Evolutionary conservation across 805 yeast species (phyloP).

Genomic region (Candida maesae): DNA sequence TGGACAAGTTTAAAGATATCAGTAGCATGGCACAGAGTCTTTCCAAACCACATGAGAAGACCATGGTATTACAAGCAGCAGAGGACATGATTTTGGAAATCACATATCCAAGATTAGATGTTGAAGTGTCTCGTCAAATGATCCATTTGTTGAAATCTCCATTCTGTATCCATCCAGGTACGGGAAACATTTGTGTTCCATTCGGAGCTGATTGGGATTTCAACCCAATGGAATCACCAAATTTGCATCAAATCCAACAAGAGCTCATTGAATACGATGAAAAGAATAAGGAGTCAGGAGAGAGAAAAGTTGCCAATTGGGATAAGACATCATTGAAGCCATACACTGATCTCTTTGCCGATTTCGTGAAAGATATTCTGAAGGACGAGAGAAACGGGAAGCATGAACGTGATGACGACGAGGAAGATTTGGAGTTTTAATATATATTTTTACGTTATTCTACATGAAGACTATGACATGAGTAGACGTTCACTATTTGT

Average conservation of each 20-base stretch:
- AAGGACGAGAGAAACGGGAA: conserved; percentile 47
- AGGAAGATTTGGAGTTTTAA: conserved; percentile 15
- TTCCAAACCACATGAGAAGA: conserved; percentile 41
- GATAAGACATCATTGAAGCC: conserved; percentile 69
- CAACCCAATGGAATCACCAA: conserved; percentile 79
- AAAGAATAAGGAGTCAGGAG: conserved; percentile 18
- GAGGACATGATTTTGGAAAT: conserved; percentile 78
- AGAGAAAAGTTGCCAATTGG: conserved; percentile 37
- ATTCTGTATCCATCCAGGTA: conserved; percentile 93
- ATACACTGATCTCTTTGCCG: conserved; percentile 61
- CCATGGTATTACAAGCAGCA: conserved; percentile 59
- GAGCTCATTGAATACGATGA: conserved; percentile 55
- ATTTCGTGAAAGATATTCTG: conserved; percentile 54
- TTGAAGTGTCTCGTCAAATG: conserved; percentile 85
- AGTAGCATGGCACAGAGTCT: conserved; percentile 43
- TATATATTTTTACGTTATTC: too few species aligned
- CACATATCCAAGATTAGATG: conserved; percentile 88
- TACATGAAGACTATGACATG: neutral
- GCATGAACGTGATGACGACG: conserved; percentile 37
- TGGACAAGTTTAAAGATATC: conserved; percentile 77
- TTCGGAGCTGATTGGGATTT: conserved; percentile 49
- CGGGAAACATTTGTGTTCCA: conserved; percentile 95
- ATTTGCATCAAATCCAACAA: conserved; percentile 54
- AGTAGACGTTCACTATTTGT: neutral
- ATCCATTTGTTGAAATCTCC: conserved; percentile 94